A percentile compares a stretch with the other conserved stretches of the same genome.
These are phyloP conservation scores for Solanum etuberosum DNA, from an alignment of 257 asterid genomes.

Conservation along the genomic window DNA sequence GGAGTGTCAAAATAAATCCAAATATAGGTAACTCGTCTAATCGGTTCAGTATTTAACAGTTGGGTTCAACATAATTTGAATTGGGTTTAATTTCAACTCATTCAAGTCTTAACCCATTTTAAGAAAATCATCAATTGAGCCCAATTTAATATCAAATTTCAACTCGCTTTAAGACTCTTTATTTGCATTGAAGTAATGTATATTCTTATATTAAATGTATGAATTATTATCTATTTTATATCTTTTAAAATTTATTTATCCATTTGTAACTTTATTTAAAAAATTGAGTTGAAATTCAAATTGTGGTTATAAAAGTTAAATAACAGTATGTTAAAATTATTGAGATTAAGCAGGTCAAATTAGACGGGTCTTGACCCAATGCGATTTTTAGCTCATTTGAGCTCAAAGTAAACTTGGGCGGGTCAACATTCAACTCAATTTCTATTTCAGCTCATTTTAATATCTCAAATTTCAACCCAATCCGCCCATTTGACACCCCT, in stretches of 20 bases:
- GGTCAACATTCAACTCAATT: neutral
- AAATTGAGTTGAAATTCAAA: neutral
- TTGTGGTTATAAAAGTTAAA: neutral
- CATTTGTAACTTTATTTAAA: neutral
- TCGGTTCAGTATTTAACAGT: no score
- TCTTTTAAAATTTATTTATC: no score
- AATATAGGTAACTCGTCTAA: neutral
- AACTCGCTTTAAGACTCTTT: no score
- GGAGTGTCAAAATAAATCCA: no score
- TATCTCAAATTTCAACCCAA: no score
- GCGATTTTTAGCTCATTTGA: neutral
- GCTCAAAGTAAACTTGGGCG: neutral
- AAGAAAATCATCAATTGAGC: neutral
- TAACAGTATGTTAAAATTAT: neutral
- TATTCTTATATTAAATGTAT: no score
- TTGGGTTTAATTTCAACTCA: neutral
- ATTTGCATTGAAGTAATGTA: neutral
- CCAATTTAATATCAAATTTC: neutral
- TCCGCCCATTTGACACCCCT: neutral
- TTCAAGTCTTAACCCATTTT: neutral
- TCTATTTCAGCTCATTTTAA: no score
- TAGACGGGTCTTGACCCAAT: neutral
- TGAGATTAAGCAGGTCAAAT: neutral
- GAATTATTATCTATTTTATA: no score
- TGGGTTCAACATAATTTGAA: neutral